phyloP scores from a whole-genome alignment of 257 asterid species.

The Rhazya stricta region DNA sequence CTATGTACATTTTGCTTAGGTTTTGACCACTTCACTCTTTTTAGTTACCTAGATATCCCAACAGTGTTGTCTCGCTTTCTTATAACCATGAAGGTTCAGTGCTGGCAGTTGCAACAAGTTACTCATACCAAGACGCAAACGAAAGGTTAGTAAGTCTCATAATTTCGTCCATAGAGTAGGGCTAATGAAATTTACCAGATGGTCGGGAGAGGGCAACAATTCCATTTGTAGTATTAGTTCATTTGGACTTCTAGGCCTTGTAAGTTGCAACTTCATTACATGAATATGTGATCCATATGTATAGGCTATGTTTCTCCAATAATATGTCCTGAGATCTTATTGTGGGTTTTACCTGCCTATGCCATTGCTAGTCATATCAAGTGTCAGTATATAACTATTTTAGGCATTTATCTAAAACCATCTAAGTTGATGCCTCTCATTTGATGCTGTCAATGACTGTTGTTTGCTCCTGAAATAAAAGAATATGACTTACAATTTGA shows the following conservation, averaged over 20 bases:
- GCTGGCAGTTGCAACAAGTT: constrained; percentile 75
- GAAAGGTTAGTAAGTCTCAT: constrained; percentile 45
- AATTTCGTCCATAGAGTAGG: background rate
- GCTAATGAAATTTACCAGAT: background rate
- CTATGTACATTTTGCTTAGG: constrained; percentile 12
- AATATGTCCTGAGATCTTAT: background rate
- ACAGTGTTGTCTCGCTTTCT: constrained; percentile 62
- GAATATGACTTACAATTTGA: background rate
- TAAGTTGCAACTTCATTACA: background rate
- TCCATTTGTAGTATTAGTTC: background rate
- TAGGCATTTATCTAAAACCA: background rate
- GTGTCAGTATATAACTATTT: no score
- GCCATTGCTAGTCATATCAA: background rate
- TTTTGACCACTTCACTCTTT: constrained; percentile 17
- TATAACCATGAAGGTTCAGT: constrained; percentile 65
- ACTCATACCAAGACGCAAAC: constrained; percentile 68
- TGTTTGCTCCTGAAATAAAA: background rate
- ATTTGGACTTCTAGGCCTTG: background rate
- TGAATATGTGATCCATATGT: background rate
- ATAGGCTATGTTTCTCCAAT: background rate
- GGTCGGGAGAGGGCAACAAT: background rate
- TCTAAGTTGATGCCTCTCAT: background rate
- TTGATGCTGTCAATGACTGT: background rate
- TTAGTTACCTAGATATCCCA: constrained; percentile 63
- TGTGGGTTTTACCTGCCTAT: background rate